Evolutionary conservation across 805 yeast genomes (phyloP).

Genomic region (Wickerhamiella galacta): DNA sequence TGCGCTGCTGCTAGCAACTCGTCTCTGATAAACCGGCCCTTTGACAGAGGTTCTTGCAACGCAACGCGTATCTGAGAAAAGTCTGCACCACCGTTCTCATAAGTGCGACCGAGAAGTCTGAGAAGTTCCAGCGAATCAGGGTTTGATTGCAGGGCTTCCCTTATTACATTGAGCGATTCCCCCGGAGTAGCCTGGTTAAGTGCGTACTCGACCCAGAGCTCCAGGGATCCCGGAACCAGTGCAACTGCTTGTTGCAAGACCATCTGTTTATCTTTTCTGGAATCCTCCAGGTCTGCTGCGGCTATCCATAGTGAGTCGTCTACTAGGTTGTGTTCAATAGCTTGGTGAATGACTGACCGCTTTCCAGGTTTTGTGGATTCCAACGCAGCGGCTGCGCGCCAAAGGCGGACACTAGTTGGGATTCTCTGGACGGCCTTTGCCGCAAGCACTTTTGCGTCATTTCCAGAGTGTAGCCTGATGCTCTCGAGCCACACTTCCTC

Average conservation of each 20-base stretch:
- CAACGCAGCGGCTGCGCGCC: conserved; percentile 55
- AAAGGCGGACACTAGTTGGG: conserved; percentile 40
- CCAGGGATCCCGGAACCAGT: conserved; percentile 38
- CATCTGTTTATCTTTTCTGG: conserved; percentile 31
- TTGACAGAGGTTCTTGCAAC: too few species aligned
- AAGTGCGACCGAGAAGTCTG: background rate
- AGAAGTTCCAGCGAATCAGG: background rate
- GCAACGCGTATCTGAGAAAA: too few species aligned
- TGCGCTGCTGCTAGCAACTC: too few species aligned
- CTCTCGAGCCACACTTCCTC: conserved; percentile 76
- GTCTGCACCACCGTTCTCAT: too few species aligned
- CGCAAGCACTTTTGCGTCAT: conserved; percentile 40
- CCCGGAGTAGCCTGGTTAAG: conserved; percentile 24
- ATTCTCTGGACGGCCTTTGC: conserved; percentile 47
- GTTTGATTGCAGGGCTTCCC: background rate
- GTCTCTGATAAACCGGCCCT: too few species aligned
- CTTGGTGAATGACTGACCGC: conserved; percentile 48
- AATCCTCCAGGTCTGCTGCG: conserved; percentile 43
- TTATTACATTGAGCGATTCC: background rate
- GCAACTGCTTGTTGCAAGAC: conserved; percentile 52
- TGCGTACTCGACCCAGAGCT: conserved; percentile 26
- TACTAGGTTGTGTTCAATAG: conserved; percentile 46
- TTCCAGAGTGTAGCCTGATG: conserved; percentile 39
- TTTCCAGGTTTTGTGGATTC: conserved; percentile 42
- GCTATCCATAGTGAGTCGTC: conserved; percentile 50